Evolutionary conservation across 345 rosid genomes (phyloP), one percentile per base, ranked within the genome.

Genomic region (Excoecaria agallocha): DNA sequence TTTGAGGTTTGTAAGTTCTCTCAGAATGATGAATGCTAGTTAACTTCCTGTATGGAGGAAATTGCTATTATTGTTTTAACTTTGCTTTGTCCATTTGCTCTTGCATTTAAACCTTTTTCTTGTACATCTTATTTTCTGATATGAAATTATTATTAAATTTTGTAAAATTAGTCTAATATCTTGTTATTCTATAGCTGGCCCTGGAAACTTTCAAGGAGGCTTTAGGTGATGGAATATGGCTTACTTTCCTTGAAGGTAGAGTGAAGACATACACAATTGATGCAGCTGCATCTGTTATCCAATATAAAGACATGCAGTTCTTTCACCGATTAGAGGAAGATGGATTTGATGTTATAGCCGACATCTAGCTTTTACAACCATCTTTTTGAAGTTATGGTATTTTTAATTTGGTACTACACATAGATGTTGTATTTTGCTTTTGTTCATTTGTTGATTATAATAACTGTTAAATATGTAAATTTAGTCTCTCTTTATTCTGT

Each of bases 141-240:
- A 55, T 38, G 57, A 66, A 43, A 45, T 74, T 16, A 56, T 57
- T 25, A n/a, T n/a, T n/a, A 25, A 3, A 16, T n/a, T 49, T 12
- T 74, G 46, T 20, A 66, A 52, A 61, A 41, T 38, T 15, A 39
- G 16, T 74, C 64, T 74, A 74, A 12, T 69, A 38, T 25, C 66
- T 78, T 74, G 41, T 52, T 78, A 61, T 51, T 43, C 77, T 76
- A 74, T 87, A 92, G 98, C 87, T 81, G 74, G 97, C 98, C 19
- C 84, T 86, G 45, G 85, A 86, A 66, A 86, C 84, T 80, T 88
- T 91, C 78, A 86, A 87, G 88, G 96, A 93, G 88, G 99, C 98
- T 78, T 82, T 91, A 75, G 98, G 98, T 66, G 91, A 89, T 86
- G 98, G 98, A 73, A 84, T 93, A 81, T 94, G 98, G 98, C 74